These are phyloP conservation scores for Vickermania ingenoplastis DNA, from an alignment of 208 protist species.

Conservation along the genomic window DNA sequence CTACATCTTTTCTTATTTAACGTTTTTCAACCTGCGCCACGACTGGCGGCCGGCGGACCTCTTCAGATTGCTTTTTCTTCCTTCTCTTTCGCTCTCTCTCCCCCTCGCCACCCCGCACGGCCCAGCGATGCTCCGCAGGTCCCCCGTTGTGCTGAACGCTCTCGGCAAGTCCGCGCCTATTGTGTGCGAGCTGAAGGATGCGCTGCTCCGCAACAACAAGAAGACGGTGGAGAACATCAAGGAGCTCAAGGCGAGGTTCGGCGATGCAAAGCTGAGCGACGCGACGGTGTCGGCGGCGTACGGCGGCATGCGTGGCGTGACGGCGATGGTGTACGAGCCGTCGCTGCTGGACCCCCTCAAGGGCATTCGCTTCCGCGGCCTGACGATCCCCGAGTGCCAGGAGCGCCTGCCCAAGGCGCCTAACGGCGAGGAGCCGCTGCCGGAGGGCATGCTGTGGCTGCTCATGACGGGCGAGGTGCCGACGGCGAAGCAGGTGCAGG, in stretches of 20 bases:
- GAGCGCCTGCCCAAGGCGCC: conserved; percentile 85
- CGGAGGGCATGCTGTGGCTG: conserved; percentile 96
- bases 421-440: conserved; percentile 86
- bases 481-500: conserved; percentile 61
- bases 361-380: conserved; percentile 96
- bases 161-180: conserved; percentile 14
- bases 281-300: conserved; percentile 88
- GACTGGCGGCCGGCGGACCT: too few relatives aligned
- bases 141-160: too few relatives aligned
- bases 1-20: too few relatives aligned
- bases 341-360: too few relatives aligned
- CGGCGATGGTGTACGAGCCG: conserved; percentile 93
- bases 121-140: too few relatives aligned
- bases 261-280: conserved; percentile 62
- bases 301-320: conserved; percentile 94
- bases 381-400: conserved; percentile 91
- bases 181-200: conserved; percentile 19
- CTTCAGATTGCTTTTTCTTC: too few relatives aligned
- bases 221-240: conserved; percentile 45
- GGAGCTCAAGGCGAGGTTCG: conserved; percentile 45
- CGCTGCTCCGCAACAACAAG: conserved; percentile 7
- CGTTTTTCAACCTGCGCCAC: too few relatives aligned
- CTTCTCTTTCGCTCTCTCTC: too few relatives aligned
- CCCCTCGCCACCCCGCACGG: too few relatives aligned
- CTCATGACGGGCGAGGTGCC: conserved; percentile 95